These are phyloP conservation scores for Conticribra weissflogii DNA, from an alignment of 108 stramenopile species.

Conservation along the genomic window DNA sequence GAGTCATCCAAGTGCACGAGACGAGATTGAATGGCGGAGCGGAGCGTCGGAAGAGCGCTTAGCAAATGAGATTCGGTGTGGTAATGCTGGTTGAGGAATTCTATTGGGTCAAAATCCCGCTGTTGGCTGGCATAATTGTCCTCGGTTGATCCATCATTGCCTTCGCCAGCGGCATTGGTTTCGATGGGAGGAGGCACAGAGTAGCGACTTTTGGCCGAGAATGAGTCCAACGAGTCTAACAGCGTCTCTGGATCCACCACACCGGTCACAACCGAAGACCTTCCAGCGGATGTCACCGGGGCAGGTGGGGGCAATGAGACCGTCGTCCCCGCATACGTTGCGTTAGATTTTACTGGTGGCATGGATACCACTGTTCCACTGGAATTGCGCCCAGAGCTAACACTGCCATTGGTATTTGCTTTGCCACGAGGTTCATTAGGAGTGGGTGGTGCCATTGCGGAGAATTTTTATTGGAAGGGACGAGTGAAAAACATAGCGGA, in stretches of 20 bases:
- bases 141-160: conserved; percentile 11
- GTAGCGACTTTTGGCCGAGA: conserved; percentile 24
- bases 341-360: neutral
- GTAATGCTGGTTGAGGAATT: conserved; percentile 82
- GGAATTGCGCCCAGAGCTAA: neutral
- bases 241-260: conserved; percentile 51
- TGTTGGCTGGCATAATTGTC: conserved; percentile 12
- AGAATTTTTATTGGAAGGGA: no score
- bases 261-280: conserved; percentile 13
- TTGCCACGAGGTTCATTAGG: no score
- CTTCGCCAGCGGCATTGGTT: no score
- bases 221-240: conserved; percentile 58
- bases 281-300: neutral
- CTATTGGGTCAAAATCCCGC: conserved; percentile 65
- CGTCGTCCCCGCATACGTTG: neutral
- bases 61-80: conserved; percentile 67
- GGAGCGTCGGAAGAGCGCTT: conserved; percentile 65
- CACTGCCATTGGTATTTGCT: no score
- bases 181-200: conserved; percentile 5
- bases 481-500: no score
- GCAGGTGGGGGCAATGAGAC: neutral
- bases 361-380: neutral
- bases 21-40: conserved; percentile 67
- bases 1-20: conserved; percentile 75
- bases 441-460: no score